phyloP scores from a whole-genome alignment of 2,329 filamentous ascomycete species.

The Macrophomina tecta region DNA sequence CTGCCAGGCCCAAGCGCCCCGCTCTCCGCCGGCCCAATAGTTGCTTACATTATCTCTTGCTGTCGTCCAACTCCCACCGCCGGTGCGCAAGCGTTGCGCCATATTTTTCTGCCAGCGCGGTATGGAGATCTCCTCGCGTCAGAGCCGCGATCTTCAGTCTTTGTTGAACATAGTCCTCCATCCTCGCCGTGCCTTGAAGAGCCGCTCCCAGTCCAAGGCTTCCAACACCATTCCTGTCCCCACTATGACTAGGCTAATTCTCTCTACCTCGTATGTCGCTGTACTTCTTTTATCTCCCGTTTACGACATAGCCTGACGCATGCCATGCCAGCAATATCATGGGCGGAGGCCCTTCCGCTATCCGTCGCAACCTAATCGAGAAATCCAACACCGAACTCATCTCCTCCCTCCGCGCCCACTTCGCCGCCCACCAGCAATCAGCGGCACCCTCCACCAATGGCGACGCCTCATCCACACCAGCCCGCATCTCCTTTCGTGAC shows the following conservation, averaged over 20 bases:
- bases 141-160: conserved; percentile 32
- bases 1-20: not conserved
- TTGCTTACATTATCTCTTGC: conserved; percentile 18
- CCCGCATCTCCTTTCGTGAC: conserved; percentile 48
- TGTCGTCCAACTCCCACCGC: conserved; percentile 13
- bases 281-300: not conserved
- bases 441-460: conserved; percentile 31
- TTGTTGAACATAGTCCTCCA: conserved; percentile 20
- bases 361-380: conserved; percentile 76
- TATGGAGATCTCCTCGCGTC: conserved; percentile 27
- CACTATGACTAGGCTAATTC: conserved; percentile 69
- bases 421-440: conserved; percentile 74
- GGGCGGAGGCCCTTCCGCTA: conserved; percentile 80
- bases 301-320: conserved; percentile 34
- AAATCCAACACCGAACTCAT: conserved; percentile 94
- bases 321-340: conserved; percentile 83
- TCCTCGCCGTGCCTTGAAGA: conserved; percentile 7
- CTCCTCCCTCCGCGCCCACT: conserved; percentile 84
- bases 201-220: conserved; percentile 2
- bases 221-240: conserved; percentile 15
- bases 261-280: conserved; percentile 80
- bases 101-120: conserved; percentile 11
- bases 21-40: conserved; percentile 13
- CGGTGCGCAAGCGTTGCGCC: not conserved
- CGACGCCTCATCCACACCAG: conserved; percentile 37